These are phyloP conservation scores for Hyaloscypha finlandica DNA, from an alignment of 495 filamentous ascomycete species.

Conservation along the genomic window DNA sequence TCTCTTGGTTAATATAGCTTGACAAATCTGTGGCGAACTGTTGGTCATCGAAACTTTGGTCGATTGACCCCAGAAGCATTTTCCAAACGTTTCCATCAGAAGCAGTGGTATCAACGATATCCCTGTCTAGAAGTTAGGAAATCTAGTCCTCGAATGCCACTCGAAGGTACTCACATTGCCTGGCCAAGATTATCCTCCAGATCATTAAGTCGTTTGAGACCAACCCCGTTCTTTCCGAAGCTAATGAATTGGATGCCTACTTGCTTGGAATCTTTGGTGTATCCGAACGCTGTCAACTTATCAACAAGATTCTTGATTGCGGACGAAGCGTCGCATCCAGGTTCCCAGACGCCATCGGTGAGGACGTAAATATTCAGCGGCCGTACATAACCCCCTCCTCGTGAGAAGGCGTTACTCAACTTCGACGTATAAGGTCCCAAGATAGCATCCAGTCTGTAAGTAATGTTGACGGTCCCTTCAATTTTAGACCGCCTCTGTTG, in stretches of 20 bases:
- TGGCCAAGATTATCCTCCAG: background rate
- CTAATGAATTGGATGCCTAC: slow-evolving; percentile 20
- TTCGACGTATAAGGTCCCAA: no score
- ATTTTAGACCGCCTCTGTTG: no score
- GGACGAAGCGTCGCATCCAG: background rate
- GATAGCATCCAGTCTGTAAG: no score
- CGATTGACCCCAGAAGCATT: slow-evolving; percentile 6
- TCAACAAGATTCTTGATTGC: background rate
- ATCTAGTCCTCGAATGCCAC: no score
- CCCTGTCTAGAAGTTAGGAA: background rate
- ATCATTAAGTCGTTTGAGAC: background rate
- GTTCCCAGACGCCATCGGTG: slow-evolving; percentile 7
- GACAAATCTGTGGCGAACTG: no score
- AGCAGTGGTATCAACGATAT: slow-evolving; percentile 10
- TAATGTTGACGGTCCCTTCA: no score
- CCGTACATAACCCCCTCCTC: background rate
- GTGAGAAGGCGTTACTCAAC: background rate
- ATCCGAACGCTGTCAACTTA: background rate
- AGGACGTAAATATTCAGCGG: slow-evolving; percentile 14
- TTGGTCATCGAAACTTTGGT: background rate
- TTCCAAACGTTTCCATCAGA: slow-evolving; percentile 14
- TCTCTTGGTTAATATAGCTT: no score
- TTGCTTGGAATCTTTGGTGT: background rate
- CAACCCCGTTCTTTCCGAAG: slow-evolving; percentile 1
- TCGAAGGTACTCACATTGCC: no score